Base-by-base conservation (phyloP, 1,139 yeast species). In the Pichia sp. region DNA sequence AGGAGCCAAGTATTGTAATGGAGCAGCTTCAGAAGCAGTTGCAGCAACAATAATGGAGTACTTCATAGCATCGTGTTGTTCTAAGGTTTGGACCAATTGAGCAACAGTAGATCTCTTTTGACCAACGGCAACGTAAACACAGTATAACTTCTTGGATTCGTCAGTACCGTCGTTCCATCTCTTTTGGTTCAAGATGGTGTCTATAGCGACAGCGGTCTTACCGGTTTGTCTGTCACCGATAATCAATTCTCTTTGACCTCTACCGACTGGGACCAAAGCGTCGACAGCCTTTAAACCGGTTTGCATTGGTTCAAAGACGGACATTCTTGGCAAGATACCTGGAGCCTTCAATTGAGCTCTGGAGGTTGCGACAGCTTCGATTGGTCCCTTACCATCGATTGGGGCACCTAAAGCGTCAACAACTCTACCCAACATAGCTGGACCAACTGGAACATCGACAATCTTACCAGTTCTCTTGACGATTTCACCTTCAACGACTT, bases 181-280 rank as follows among this genome's bases (percentile, higher is more conserved):
- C 90, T 92, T 93, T 83, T 93, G 99, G 83, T 93, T 93, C 75
- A 93, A 86, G 74, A 93, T 93, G 79, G 99, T 85, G 79, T 93
- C 99, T 71, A 93, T 77, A 70, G 98, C 99, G 70, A 93, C 97
- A 66, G 98, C 97, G 73, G 99, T 93, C 85, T 93, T 93, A 87
- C 99, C 99, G 70, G 99, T 93, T 83, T 93, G 99, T 85, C 99
- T 93, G 79, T 93, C 99, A 87, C 99, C 99, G 75, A 93, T 93
- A 74, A 93, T 93, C 88, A 93, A 83, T 83, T 93, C 99, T 89
- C 99, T 95, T 83, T 93, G 99, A 76, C 99, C 99, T 87, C 99
- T 95, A 75, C 99, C 99, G 71, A 93, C 79, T 78, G 99, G 99
- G 77, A 93, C 99, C 73, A 93, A 87, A 73, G 99, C 95, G 75